phyloP scores from a whole-genome alignment of 2,329 filamentous ascomycete species.

The Fusarium tanahbumbuense region DNA sequence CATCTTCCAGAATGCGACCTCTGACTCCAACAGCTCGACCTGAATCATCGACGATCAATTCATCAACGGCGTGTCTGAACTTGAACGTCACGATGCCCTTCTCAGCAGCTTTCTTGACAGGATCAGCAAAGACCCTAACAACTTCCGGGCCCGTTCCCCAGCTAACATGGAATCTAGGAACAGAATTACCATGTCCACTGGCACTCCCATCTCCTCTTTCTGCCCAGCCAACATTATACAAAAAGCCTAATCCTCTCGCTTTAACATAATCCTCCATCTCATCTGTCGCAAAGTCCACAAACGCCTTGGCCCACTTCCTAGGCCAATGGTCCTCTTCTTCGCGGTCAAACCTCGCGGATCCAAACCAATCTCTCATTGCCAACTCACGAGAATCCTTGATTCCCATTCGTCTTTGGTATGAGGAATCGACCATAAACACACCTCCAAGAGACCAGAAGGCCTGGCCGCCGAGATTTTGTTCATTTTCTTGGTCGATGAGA shows the following conservation, averaged over 20 bases:
- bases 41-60: constrained; percentile 64
- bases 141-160: constrained; percentile 72
- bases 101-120: constrained; percentile 63
- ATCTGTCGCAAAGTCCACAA: constrained; percentile 70
- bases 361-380: constrained; percentile 69
- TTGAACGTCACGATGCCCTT: constrained; percentile 66
- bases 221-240: constrained; percentile 69
- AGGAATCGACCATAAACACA: constrained; percentile 69
- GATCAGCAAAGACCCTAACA: constrained; percentile 67
- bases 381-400: constrained; percentile 68
- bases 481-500: constrained; percentile 69
- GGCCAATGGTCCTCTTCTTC: constrained; percentile 68
- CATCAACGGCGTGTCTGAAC: constrained; percentile 68
- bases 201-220: constrained; percentile 68
- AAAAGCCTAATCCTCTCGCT: constrained; percentile 62
- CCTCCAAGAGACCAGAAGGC: constrained; percentile 74
- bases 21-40: constrained; percentile 65
- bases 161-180: constrained; percentile 71
- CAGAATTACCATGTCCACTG: constrained; percentile 70
- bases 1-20: constrained; percentile 64
- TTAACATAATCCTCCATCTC: constrained; percentile 70
- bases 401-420: constrained; percentile 67
- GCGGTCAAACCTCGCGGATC: constrained; percentile 68
- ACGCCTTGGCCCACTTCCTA: constrained; percentile 70
- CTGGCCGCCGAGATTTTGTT: constrained; percentile 68